These are phyloP conservation scores for Orychophragmus violaceus DNA, from an alignment of 345 rosid species.

Conservation along the genomic window DNA sequence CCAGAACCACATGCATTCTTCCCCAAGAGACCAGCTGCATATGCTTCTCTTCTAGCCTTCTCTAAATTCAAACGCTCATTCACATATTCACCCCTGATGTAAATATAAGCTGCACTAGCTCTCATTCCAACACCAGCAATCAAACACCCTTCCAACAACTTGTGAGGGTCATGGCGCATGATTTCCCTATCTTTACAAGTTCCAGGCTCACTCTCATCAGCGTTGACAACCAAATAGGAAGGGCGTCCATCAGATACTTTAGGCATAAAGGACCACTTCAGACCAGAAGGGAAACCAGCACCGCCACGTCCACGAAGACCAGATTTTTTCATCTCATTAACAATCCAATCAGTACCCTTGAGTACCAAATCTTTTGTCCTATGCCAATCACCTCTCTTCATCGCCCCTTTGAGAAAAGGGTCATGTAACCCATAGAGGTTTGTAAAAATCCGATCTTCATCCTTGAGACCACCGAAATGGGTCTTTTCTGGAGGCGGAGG, in stretches of 20 bases:
- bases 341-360: conserved; percentile 99
- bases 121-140: conserved; percentile 99
- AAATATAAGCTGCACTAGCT: conserved; percentile 90
- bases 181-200: conserved; percentile 98
- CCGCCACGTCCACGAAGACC: conserved; percentile 99
- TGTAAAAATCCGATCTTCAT: conserved; percentile 92
- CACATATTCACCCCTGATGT: conserved; percentile 95
- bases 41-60: conserved; percentile 85
- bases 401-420: conserved; percentile 93
- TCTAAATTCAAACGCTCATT: conserved; percentile 79
- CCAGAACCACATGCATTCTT: conserved; percentile 98
- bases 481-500: conserved; percentile 97
- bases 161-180: conserved; percentile 98
- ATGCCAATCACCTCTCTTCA: conserved; percentile 94
- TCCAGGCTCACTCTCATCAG: conserved; percentile 99
- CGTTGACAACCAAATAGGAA: conserved; percentile 93
- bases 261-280: conserved; percentile 99
- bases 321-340: conserved; percentile 84
- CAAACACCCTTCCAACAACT: conserved; percentile 91
- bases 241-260: conserved; percentile 96
- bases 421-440: conserved; percentile 87
- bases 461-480: conserved; percentile 92
- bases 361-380: conserved; percentile 93
- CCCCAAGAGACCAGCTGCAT: conserved; percentile 84
- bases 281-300: conserved; percentile 97